Percentiles rank a stretch among this genome's conserved stretches.
phyloP scores from a whole-genome alignment of 225 moss, liverwort and hornwort species.

The Sphagnum tenellum region DNA sequence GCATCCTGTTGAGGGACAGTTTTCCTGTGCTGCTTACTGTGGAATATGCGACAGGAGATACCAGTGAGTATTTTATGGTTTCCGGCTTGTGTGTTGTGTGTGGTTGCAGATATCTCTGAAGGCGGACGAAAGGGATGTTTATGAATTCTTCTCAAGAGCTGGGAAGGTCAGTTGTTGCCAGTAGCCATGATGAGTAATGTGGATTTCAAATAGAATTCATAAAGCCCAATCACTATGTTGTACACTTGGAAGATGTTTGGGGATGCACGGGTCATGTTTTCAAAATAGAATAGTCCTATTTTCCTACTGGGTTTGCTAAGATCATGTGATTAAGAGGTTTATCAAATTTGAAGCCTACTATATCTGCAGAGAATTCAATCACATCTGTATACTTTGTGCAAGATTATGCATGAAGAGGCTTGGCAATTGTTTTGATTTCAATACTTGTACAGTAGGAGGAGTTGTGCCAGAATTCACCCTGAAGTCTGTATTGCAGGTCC shows the following conservation, averaged over 20 bases:
- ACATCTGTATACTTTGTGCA: no score
- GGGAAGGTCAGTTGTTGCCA: constrained; percentile 58
- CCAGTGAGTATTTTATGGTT: neutral
- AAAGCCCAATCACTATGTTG: neutral
- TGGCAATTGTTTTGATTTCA: no score
- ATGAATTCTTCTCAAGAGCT: constrained; percentile 95
- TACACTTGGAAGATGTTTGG: neutral
- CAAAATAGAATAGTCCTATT: neutral
- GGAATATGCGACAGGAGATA: no score
- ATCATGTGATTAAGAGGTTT: no score
- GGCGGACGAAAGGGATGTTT: constrained; percentile 98
- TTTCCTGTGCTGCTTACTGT: neutral
- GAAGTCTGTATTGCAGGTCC: constrained; percentile 39
- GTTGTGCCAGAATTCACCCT: no score
- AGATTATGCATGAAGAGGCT: no score
- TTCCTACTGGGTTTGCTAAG: no score
- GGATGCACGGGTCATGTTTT: constrained; percentile 5
- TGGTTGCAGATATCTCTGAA: constrained; percentile 87
- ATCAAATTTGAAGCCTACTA: no score
- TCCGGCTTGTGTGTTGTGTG: no score
- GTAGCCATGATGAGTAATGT: neutral
- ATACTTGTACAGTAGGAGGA: no score
- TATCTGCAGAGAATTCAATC: no score
- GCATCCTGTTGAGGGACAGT: constrained; percentile 8
- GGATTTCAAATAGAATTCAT: neutral